Conservation (phyloP, 1,284 basidiomycete species). For the Ceratobasidium theobromae region DNA sequence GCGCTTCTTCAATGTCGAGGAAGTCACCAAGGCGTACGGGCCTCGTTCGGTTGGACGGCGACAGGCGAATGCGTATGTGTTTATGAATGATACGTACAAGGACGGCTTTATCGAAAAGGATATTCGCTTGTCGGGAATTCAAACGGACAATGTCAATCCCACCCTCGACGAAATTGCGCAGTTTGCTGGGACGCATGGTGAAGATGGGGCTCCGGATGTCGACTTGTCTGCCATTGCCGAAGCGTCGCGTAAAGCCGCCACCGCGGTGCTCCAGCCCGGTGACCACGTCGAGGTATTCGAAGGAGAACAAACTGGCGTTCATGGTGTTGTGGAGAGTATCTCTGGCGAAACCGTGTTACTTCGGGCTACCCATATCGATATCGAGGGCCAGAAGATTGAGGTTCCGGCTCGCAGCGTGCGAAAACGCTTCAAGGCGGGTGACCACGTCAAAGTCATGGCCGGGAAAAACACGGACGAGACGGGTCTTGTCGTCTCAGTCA, state of each 20-base stretch:
- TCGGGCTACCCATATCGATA: conserved; percentile 76
- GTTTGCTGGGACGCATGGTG: conserved; percentile 69
- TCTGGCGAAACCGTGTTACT: conserved; percentile 86
- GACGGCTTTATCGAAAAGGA: conserved; percentile 98
- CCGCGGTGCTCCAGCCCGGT: conserved; percentile 91
- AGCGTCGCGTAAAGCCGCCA: conserved; percentile 81
- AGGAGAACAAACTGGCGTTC: conserved; percentile 91
- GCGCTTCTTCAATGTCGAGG: conserved; percentile 92
- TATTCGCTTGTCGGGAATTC: conserved; percentile 78
- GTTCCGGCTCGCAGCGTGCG: conserved; percentile 87
- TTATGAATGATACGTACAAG: conserved; percentile 90
- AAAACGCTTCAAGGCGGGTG: conserved; percentile 94
- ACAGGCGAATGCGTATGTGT: conserved; percentile 60
- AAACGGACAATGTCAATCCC: conserved; percentile 89
- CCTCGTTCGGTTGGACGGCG: conserved; percentile 64
- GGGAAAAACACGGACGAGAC: conserved; percentile 96
- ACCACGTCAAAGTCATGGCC: conserved; percentile 97
- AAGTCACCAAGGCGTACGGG: conserved; percentile 86
- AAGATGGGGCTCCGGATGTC: conserved; percentile 49
- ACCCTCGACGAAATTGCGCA: conserved; percentile 95
- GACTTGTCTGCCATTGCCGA: conserved; percentile 86
- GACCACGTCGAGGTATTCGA: conserved; percentile 98
- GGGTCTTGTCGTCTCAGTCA: conserved; percentile 91
- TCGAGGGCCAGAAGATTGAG: conserved; percentile 82
- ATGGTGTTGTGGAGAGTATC: conserved; percentile 90